Conservation (phyloP, 768 basidiomycete species). For the Mycena belliarum region DNA sequence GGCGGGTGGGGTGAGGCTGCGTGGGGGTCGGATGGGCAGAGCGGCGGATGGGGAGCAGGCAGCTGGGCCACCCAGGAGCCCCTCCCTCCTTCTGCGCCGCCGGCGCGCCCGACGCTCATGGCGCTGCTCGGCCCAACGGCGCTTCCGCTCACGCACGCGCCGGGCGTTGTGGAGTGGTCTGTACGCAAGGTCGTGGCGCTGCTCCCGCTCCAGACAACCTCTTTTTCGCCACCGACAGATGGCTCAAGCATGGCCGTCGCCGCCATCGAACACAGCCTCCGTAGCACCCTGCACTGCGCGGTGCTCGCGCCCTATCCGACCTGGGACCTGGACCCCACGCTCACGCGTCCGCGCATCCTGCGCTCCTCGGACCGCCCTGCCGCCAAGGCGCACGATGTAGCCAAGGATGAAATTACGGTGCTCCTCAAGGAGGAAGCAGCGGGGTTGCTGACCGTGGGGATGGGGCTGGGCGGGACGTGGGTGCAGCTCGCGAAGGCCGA, state of each 20-base stretch:
- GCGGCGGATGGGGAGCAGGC: background rate
- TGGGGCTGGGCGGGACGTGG: background rate
- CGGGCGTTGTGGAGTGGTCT: conserved; percentile 66
- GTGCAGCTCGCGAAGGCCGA: background rate
- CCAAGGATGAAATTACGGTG: background rate
- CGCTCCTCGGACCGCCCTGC: background rate
- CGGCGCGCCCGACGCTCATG: background rate
- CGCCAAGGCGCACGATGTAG: background rate
- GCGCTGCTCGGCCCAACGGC: conserved; percentile 52
- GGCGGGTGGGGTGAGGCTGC: no score
- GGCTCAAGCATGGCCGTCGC: background rate
- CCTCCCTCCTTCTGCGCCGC: background rate
- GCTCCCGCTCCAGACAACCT: conserved; percentile 18
- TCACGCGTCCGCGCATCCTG: conserved; percentile 33
- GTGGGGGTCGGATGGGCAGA: background rate
- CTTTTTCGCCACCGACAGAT: conserved; percentile 21
- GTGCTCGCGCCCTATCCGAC: conserved; percentile 40
- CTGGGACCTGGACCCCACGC: conserved; percentile 23
- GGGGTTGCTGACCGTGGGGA: background rate
- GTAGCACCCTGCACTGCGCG: conserved; percentile 6
- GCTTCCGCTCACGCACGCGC: conserved; percentile 61
- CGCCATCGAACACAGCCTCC: conserved; percentile 37
- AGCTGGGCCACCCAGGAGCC: background rate
- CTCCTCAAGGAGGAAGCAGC: background rate
- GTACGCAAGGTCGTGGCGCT: conserved; percentile 60